These are phyloP conservation scores for Eucalyptus albens DNA, from an alignment of 345 rosid genomes.

Conservation along the genomic window DNA sequence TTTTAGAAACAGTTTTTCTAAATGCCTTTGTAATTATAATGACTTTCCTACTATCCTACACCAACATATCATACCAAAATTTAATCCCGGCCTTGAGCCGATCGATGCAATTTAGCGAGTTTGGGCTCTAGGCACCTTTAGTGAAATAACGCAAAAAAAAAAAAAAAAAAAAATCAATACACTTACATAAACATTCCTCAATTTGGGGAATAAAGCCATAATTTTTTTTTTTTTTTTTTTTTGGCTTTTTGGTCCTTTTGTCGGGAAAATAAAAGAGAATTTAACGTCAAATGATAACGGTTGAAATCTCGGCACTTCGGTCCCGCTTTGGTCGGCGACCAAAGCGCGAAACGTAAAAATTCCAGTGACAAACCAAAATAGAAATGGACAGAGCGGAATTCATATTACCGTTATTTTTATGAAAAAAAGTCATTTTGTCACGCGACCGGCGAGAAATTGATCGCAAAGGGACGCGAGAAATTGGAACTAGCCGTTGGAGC, in stretches of 20 bases:
- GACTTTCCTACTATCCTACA: not conserved
- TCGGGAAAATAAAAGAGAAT: not conserved
- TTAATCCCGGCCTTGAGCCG: not conserved
- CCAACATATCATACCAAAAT: not conserved
- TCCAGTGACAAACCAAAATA: not conserved
- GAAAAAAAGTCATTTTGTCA: not conserved
- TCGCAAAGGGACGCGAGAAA: not conserved
- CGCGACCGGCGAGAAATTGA: not conserved
- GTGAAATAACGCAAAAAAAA: not conserved
- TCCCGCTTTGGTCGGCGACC: not conserved
- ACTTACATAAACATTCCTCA: not conserved
- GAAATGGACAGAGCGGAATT: not conserved
- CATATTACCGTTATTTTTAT: not conserved
- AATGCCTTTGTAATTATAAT: not conserved
- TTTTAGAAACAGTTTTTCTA: not conserved
- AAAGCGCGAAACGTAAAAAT: not conserved
- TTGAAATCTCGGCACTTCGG: not conserved
- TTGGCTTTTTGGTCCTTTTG: not conserved
- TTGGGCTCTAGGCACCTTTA: not conserved
- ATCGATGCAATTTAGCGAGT: not conserved
- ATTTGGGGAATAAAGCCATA: not conserved
- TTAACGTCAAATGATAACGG: not conserved
- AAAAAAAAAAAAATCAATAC: not conserved
- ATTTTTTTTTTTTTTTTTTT: not conserved
- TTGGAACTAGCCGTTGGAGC: conserved; percentile 13